Evolutionary conservation across 2,329 filamentous ascomycete species (phyloP).

Genomic region (Sporothrix brunneoviolacea): DNA sequence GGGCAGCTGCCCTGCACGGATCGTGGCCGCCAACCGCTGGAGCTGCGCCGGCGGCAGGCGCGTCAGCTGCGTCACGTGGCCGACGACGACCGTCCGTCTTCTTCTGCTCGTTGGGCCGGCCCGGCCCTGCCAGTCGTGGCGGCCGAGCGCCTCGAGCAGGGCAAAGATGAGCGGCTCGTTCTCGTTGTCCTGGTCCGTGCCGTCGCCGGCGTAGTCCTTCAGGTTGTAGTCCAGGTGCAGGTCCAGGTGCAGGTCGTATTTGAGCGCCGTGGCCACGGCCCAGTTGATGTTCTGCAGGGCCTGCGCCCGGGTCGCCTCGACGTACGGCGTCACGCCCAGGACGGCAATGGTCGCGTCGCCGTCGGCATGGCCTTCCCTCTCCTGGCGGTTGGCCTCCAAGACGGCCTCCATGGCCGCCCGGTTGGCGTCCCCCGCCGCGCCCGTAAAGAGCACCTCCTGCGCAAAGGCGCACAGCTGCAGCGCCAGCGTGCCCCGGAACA

Average conservation of each 20-base stretch:
- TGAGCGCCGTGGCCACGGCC: constrained; percentile 50
- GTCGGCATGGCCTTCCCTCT: not conserved
- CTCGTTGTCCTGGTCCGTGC: not conserved
- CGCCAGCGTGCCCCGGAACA: constrained; percentile 46
- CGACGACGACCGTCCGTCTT: constrained; percentile 49
- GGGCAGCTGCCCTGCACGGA: constrained; percentile 43
- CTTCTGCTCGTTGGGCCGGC: constrained; percentile 22
- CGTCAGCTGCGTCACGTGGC: constrained; percentile 63
- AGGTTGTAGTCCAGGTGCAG: constrained; percentile 69
- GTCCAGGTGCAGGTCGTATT: constrained; percentile 52
- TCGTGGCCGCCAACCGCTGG: constrained; percentile 37
- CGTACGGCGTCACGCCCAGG: constrained; percentile 64
- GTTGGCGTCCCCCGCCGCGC: constrained; percentile 42
- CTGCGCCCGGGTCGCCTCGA: constrained; percentile 46
- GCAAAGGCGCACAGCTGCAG: constrained; percentile 67
- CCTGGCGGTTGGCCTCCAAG: constrained; percentile 21
- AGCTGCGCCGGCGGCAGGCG: constrained; percentile 46
- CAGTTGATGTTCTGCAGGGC: constrained; percentile 55
- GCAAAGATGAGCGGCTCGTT: constrained; percentile 44
- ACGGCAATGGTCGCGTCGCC: constrained; percentile 41
- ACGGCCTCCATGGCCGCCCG: constrained; percentile 36
- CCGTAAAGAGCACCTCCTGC: constrained; percentile 60
- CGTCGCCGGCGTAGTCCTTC: constrained; percentile 27
- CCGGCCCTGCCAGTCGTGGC: constrained; percentile 40
- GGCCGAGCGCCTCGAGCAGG: constrained; percentile 45